Conservation (phyloP, 2,329 filamentous ascomycete species). For the Pyricularia pennisetigena region DNA sequence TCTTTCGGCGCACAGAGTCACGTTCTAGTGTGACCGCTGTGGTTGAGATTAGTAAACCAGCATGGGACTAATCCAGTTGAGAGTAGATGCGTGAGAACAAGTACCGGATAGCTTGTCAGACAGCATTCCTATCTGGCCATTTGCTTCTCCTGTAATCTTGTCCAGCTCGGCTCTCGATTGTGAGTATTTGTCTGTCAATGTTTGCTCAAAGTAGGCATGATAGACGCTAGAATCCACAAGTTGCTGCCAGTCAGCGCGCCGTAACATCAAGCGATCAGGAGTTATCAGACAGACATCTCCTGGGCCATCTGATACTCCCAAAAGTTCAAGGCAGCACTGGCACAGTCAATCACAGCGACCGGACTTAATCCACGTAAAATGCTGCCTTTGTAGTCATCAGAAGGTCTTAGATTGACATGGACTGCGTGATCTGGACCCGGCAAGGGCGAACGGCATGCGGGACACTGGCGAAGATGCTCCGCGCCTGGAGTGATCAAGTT, state of each 20-base stretch:
- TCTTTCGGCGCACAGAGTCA: conserved; percentile 55
- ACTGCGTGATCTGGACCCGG: conserved; percentile 66
- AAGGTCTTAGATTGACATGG: conserved; percentile 61
- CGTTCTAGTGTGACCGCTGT: conserved; percentile 50
- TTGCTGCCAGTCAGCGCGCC: not conserved
- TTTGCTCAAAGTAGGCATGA: not conserved
- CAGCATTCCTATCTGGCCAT: conserved; percentile 57
- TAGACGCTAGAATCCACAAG: not conserved
- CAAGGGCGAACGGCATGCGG: conserved; percentile 63
- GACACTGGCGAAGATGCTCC: conserved; percentile 50
- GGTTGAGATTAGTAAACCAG: not conserved
- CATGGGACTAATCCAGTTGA: not conserved
- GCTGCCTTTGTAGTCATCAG: conserved; percentile 84
- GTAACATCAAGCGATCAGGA: not conserved
- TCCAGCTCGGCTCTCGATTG: conserved; percentile 58
- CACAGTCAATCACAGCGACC: conserved; percentile 76
- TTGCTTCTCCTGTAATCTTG: conserved; percentile 64
- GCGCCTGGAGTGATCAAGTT: conserved; percentile 49
- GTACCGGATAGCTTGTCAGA: conserved; percentile 55
- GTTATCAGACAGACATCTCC: conserved; percentile 54
- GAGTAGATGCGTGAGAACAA: conserved; percentile 11
- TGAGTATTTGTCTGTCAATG: conserved; percentile 42
- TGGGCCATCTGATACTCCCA: conserved; percentile 82
- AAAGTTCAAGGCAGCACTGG: conserved; percentile 67
- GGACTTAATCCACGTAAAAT: conserved; percentile 77